phyloP scores from a whole-genome alignment of 164 flowering plant genomes.

The Chimonanthus salicifolius region DNA sequence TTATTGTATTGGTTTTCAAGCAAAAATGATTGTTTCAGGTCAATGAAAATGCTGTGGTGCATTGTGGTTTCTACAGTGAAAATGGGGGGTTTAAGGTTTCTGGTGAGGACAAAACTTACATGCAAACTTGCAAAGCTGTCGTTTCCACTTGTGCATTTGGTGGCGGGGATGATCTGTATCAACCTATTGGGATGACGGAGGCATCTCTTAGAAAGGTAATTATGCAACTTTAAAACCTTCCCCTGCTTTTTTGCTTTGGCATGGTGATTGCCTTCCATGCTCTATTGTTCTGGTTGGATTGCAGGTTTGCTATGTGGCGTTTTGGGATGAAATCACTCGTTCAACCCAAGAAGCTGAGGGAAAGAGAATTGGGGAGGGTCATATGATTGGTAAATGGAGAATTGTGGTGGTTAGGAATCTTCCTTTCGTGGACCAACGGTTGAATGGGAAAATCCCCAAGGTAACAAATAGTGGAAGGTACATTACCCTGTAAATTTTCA shows the following conservation, averaged over 20 bases:
- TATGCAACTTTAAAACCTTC: neutral
- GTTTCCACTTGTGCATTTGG: constrained; percentile 98
- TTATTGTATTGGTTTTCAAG: constrained; percentile 10
- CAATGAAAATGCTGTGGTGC: constrained; percentile 51
- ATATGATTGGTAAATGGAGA: constrained; percentile 86
- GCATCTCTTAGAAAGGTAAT: constrained; percentile 68
- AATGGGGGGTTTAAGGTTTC: constrained; percentile 82
- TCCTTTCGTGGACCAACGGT: constrained; percentile 82
- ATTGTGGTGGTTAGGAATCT: constrained; percentile 68
- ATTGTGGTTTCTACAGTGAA: constrained; percentile 93
- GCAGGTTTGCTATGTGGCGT: constrained; percentile 96
- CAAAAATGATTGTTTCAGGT: constrained; percentile 44
- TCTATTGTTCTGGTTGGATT: neutral
- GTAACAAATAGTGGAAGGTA: constrained; percentile 26
- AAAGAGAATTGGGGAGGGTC: constrained; percentile 47
- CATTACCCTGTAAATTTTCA: neutral
- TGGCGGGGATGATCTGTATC: constrained; percentile 97
- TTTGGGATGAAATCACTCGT: constrained; percentile 93
- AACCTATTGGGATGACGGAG: constrained; percentile 89
- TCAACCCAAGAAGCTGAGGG: constrained; percentile 64
- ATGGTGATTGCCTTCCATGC: too few relatives aligned
- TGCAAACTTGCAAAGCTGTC: constrained; percentile 71
- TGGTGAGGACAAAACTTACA: constrained; percentile 59
- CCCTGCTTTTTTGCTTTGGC: neutral
- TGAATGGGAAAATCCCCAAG: constrained; percentile 99